Evolutionary conservation across 2,329 filamentous ascomycete species (phyloP), one percentile per base, ranked within the genome.

Genomic region (Sclerotinia trifoliorum): DNA sequence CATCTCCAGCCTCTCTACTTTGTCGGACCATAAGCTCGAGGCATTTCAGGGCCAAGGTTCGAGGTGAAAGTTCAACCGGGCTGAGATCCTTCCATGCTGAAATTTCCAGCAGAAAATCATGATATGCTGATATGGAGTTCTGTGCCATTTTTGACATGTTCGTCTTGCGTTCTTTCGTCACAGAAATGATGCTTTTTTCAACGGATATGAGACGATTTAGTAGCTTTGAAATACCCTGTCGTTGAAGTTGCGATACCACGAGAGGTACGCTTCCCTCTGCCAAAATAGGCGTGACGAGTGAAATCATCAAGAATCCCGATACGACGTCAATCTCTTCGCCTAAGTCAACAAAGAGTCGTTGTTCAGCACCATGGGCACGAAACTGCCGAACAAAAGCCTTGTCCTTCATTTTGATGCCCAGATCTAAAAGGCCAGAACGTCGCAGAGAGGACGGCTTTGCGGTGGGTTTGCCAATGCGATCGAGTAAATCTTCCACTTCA

Each of bases 281-380:
- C 35, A 93, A 77, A 42, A 94, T 83, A 3, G 86, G 84, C 6
- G 88, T 80, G 6, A 92, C 80, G n/a, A 87, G 84, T 1, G 86
- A 85, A n/a, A 86, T 79, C 19, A 93, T 82, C 1, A 87, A 80
- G 74, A 90, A 90, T 8, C 87, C 88, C 64, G 84, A 83, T 48
- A 90, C 80, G 29, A 83, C 72, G 75, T 93, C 90, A 1, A 82
- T 79, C 74, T 90, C 86, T 61, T 82, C 81, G 0, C 82, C 83
- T 13, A 91, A 81, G 54, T 86, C 84, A 56, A 85, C 82, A 65
- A 93, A 85, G 21, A 97, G 81, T 42, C 85, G 85, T 66, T 88
- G 84, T 70, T 92, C 90, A 67, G 90, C 86, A 8, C 88, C 87
- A 72, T 92, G 89, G 70, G 93, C 89, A 26, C 90, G 84, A 74